Evolutionary conservation across 179 eudicot genomes (phyloP), one percentile per base, ranked within the genome.

Genomic region (Amaranthus tricolor): DNA sequence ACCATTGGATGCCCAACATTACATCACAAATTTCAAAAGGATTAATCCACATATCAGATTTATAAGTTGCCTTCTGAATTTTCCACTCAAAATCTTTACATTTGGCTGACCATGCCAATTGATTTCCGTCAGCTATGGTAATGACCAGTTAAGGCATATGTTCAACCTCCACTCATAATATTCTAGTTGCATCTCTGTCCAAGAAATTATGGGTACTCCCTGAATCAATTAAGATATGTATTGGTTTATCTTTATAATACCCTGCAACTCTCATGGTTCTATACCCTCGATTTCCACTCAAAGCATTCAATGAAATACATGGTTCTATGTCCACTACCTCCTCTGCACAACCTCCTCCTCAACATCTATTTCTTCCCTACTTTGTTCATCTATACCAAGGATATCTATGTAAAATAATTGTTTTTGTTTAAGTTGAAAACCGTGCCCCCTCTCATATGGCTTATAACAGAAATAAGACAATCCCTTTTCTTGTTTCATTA

Each of bases 121-220:
- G 56, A 50, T 50, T 67, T 10, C 71, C 44, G 49, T 67, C 56
- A 31, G 31, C 56, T 19, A 67, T 40, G 49, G 56, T 66, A 9
- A 66, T 15, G 12, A 14, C 21, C 43, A 48, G 55, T 2, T 24
- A 9, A n/a, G n/a, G 0, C 11, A 20, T 67, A 1, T 7, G 1
- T 21, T 67, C 71, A n/a, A 50, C 5, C 2, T n/a, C 1, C 13
- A 43, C 49, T 6, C 71, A 40, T 9, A 67, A 8, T 8, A 10
- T 16, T 43, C 50, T 67, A 8, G 56, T 56, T 24, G 50, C 7
- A 17, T 13, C 15, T 6, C 20, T 4, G 14, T 67, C 56, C 17
- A 67, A 14, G 20, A 49, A 67, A 19, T 67, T 67, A 43, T 67
- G 71, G 15, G 71, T 67, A 52, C 71, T 67, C 6, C 71, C 56